Evolutionary conservation across 2,329 filamentous ascomycete species (phyloP).

Genomic region (Rutstroemia sp.): DNA sequence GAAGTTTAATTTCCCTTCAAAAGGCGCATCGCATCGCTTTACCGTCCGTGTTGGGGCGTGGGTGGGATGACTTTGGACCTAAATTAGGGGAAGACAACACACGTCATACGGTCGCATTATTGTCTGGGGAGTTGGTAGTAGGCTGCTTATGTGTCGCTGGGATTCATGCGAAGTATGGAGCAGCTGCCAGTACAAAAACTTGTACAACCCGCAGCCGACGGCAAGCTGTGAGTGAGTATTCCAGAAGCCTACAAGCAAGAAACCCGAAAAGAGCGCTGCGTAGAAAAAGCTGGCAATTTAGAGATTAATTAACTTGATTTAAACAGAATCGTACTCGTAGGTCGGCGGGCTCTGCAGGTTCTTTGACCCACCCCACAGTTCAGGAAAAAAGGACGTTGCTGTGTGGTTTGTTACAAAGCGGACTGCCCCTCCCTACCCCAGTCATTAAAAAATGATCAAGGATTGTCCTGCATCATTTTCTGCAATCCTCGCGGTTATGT

Average conservation of each 20-base stretch:
- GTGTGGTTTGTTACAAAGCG: background rate
- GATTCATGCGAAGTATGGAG: background rate
- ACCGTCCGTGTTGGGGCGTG: too few species aligned
- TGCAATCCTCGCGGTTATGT: constrained; percentile 1
- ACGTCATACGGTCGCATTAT: too few species aligned
- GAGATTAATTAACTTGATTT: background rate
- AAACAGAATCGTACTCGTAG: too few species aligned
- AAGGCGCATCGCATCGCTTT: too few species aligned
- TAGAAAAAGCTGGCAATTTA: background rate
- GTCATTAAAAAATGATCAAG: background rate
- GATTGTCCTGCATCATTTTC: background rate
- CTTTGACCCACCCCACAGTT: background rate
- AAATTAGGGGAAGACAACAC: too few species aligned
- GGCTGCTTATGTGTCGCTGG: background rate
- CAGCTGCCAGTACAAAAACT: background rate
- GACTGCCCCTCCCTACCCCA: too few species aligned
- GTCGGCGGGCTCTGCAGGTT: background rate
- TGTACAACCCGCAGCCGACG: too few species aligned
- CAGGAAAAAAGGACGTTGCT: background rate
- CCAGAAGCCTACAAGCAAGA: background rate
- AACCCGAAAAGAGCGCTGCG: background rate
- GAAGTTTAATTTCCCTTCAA: too few species aligned
- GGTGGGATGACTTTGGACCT: too few species aligned
- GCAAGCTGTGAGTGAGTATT: too few species aligned
- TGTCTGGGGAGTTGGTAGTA: too few species aligned